Evolutionary conservation across 2,329 filamentous ascomycete genomes (phyloP), one percentile per base, ranked within the genome.

Genomic region (Verticillium nubilum): DNA sequence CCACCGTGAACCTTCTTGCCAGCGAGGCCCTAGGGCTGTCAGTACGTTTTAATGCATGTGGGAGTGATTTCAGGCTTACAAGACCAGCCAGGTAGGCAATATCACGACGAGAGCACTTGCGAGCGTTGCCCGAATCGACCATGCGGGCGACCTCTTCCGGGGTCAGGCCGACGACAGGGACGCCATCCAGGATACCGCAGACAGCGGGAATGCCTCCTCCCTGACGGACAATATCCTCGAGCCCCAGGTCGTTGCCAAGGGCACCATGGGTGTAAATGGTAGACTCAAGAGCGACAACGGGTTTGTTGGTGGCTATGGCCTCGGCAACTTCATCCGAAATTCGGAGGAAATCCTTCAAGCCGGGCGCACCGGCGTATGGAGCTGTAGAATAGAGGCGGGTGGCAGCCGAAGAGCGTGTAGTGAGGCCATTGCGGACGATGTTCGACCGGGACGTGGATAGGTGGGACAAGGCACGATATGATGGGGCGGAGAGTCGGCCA

Each of bases 221-320:
- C 47, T 81, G 79, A 53, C 95, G 89, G 56, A 98, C 90, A 47
- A 96, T 81, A 13, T 87, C 86, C 69, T 97, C 91, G 61, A 98
- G 84, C 54, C 88, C 83, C 23, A 85, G 76, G 53, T 83, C 80
- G 33, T 86, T 84, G n/a, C 91, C 91, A 15, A 99, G 80, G 25
- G 89, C 87, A 47, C 92, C 93, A 75, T 99, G 95, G 1, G 95
- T 99, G 74, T 99, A 98, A 67, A 99, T 98, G 4, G 95, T 97
- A 2, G 91, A 92, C 74, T 99, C 95, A 4, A 99, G 82, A 17
- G 94, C 95, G 12, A 99, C 93, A 4, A 99, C 88, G 0, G 95
- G 94, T 67, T 86, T 87, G 59, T 87, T 86, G 13, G 85, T 83
- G 50, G 85, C 80, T 54, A 97, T 73, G 42, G 93, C 94, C 70